Evolutionary conservation across 345 rosid species (phyloP).

Genomic region (Eucalyptus brandiana): DNA sequence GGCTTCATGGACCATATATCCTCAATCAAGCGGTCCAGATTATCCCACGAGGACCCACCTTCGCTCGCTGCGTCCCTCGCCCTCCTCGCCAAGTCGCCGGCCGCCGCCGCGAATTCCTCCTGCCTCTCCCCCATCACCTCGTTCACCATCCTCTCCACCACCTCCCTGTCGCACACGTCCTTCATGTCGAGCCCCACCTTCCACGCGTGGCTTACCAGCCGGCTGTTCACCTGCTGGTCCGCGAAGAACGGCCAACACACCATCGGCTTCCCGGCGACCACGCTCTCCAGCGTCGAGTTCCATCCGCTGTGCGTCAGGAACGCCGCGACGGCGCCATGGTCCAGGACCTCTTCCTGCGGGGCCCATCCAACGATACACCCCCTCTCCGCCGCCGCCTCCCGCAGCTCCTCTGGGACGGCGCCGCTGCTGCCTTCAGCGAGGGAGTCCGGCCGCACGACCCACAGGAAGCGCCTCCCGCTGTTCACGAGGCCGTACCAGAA

Average conservation of each 20-base stretch:
- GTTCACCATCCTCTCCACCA: slow-evolving; percentile 37
- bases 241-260: slow-evolving; percentile 56
- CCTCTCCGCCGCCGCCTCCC: not conserved
- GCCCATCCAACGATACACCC: slow-evolving; percentile 21
- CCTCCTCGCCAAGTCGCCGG: slow-evolving; percentile 4
- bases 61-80: slow-evolving; percentile 4
- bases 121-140: slow-evolving; percentile 47
- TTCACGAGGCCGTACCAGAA: slow-evolving; percentile 26
- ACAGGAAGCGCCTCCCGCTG: slow-evolving; percentile 23
- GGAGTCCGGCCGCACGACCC: slow-evolving; percentile 19
- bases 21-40: slow-evolving; percentile 20
- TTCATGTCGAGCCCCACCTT: slow-evolving; percentile 58
- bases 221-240: slow-evolving; percentile 53
- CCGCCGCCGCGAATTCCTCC: slow-evolving; percentile 17
- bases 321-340: slow-evolving; percentile 39
- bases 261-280: slow-evolving; percentile 56
- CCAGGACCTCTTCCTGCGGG: slow-evolving; percentile 33
- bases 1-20: slow-evolving; percentile 10
- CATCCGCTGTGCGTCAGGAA: slow-evolving; percentile 67
- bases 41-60: slow-evolving; percentile 26
- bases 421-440: not conserved
- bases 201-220: slow-evolving; percentile 51
- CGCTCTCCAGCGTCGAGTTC: slow-evolving; percentile 76
- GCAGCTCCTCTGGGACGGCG: slow-evolving; percentile 1
- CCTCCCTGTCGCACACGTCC: slow-evolving; percentile 33